phyloP scores from a whole-genome alignment of 768 basidiomycete genomes.

The Xerocomellus dryophilus region DNA sequence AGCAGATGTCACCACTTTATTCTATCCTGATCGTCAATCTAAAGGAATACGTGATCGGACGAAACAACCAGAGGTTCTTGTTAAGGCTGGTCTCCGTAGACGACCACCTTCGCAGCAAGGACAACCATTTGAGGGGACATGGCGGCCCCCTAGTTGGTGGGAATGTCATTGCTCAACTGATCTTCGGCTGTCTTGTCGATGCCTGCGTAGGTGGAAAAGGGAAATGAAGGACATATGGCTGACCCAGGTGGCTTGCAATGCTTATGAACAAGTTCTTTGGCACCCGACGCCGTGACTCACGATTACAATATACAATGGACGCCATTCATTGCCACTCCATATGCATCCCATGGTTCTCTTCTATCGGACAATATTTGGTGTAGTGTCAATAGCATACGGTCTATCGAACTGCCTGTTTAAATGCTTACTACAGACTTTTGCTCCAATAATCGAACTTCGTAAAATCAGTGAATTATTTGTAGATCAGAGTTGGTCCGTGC shows the following conservation, averaged over 20 bases:
- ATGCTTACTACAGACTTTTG: not conserved
- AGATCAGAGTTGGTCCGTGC: not conserved
- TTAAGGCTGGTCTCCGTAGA: slow-evolving; percentile 7
- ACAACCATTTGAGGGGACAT: slow-evolving; percentile 31
- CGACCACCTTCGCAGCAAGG: slow-evolving; percentile 4
- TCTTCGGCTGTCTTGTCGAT: slow-evolving; percentile 23
- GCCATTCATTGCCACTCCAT: not conserved
- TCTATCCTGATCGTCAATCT: slow-evolving; percentile 29
- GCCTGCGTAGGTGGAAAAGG: slow-evolving; percentile 36
- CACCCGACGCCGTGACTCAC: not conserved
- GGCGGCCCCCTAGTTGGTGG: slow-evolving; percentile 35
- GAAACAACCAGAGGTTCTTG: slow-evolving; percentile 3
- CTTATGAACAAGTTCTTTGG: slow-evolving; percentile 36
- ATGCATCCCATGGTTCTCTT: not conserved
- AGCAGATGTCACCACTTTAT: slow-evolving; percentile 44
- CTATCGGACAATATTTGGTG: slow-evolving; percentile 12
- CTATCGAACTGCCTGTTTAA: slow-evolving; percentile 1
- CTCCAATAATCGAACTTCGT: not conserved
- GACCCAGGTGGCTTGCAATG: slow-evolving; percentile 43
- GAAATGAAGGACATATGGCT: slow-evolving; percentile 49
- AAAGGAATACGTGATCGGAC: slow-evolving; percentile 3
- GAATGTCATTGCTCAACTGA: slow-evolving; percentile 28
- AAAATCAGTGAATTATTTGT: not conserved
- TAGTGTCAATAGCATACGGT: not conserved
- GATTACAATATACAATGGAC: slow-evolving; percentile 1